A percentile compares a stretch with the other conserved stretches of the same genome.
Conservation (phyloP, 441 rosid genomes). For the Rhodomyrtus psidioides region DNA sequence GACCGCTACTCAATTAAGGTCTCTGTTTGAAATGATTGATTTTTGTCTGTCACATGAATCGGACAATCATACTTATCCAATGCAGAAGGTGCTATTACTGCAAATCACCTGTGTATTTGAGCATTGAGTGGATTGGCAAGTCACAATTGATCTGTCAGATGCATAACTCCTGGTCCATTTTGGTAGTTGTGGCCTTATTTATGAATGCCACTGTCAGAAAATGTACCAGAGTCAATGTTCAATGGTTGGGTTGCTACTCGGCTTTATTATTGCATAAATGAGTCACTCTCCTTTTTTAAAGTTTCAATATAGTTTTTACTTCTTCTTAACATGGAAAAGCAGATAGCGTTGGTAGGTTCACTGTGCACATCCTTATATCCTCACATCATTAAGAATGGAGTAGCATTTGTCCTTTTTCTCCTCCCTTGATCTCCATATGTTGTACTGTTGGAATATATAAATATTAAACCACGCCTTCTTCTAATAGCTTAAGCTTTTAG, state of each 20-base stretch:
- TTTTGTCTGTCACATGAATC: not conserved
- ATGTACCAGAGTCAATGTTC: not conserved
- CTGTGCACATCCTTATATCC: not conserved
- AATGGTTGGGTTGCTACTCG: not conserved
- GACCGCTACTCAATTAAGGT: not conserved
- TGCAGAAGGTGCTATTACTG: not conserved
- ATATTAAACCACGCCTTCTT: no score
- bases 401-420: not conserved
- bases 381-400: not conserved
- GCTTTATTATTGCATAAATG: not conserved
- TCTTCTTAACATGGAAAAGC: not conserved
- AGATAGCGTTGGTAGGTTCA: not conserved
- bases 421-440: not conserved
- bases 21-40: not conserved
- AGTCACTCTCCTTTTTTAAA: not conserved
- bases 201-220: not conserved
- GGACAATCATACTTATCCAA: not conserved
- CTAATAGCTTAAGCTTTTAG: no score
- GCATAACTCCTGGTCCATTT: not conserved
- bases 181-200: not conserved
- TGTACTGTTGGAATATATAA: no score
- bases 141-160: not conserved
- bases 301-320: not conserved
- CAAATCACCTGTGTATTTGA: not conserved
- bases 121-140: not conserved